Evolutionary conservation across 139 green algal genomes (phyloP), one percentile per base, ranked within the genome.

Genomic region (Tetradesmus lagerheimii): DNA sequence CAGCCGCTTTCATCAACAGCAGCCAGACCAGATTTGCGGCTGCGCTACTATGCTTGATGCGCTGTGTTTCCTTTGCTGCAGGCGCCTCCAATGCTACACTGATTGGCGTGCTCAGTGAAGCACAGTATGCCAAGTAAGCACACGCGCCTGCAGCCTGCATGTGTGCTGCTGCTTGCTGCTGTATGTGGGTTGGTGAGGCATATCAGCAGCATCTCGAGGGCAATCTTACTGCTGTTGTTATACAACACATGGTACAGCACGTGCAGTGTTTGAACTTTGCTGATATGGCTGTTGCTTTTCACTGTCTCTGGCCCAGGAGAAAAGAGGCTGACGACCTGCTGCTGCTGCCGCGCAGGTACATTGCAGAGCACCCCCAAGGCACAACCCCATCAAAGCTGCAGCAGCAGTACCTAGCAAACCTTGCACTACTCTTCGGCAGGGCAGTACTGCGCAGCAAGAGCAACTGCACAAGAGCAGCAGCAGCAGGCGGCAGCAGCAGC

Each of bases 361-460:
- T 53, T 18, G 18, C 27, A 45, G 81, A 77, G 16, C 47, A 86
- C 18, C 81, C 81, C 35, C 31, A 86, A 41, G 15, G 47, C 15
- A 86, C 16, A 34, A 43, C 6, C 20, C 2, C 50, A 45, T 9
- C 81, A 4, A 31, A 39, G n/a, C 31, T 86, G 16, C 47, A 76
- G n/a, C n/a, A 47, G 45, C 25, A 27, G 16, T 31, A 75, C n/a
- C 12, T 45, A 3, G 18, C 25, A 16, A 86, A 37, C 47, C 81
- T 86, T 14, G 81, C 81, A 4, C 81, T 76, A 18, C 81, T 86
- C 15, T 86, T 76, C 50, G 81, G 81, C 81, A 74, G 50, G 31
- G 47, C 81, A 47, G 81, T 86, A 11, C 25, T 85, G 80, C 80
- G 80, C 80, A 74, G 29, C 39, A 41, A 66, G 41, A 85, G 80